Evolutionary conservation across 1,139 yeast genomes (phyloP).

Genomic region (Yamadazyma triangularis): DNA sequence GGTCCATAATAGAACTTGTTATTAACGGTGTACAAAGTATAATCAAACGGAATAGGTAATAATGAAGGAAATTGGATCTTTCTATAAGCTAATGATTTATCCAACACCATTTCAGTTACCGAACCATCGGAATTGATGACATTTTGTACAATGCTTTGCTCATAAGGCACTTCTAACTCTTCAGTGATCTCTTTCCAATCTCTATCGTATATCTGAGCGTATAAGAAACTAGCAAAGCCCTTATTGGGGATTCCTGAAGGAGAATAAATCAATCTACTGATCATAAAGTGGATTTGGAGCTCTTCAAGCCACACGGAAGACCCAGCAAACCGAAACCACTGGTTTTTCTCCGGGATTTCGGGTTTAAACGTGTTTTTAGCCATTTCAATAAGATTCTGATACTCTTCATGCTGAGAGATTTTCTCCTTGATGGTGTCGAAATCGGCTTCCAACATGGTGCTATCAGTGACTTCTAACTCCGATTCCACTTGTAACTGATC

Average conservation of each 20-base stretch:
- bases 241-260: conserved; percentile 25
- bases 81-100: conserved; percentile 13
- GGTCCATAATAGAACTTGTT: conserved; percentile 25
- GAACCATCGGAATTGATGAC: conserved; percentile 18
- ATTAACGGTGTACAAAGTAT: conserved; percentile 10
- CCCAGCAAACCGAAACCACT: conserved; percentile 33
- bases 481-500: conserved; percentile 11
- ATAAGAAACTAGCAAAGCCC: conserved; percentile 28
- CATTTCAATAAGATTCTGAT: conserved; percentile 13
- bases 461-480: conserved; percentile 12
- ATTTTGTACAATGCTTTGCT: conserved; percentile 10
- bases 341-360: conserved; percentile 19
- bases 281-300: conserved; percentile 26
- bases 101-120: conserved; percentile 8
- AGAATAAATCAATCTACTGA: conserved; percentile 26
- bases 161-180: conserved; percentile 20
- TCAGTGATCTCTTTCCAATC: conserved; percentile 42
- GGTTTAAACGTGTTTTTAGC: conserved; percentile 18
- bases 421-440: conserved; percentile 12
- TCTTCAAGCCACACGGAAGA: conserved; percentile 32
- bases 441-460: conserved; percentile 13
- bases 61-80: conserved; percentile 19
- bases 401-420: conserved; percentile 11
- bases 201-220: conserved; percentile 42
- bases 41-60: conserved; percentile 26